Percentiles rank a stretch among this genome's conserved stretches.
Evolutionary conservation across 345 rosid genomes (phyloP).

Genomic region (Conringia planisiliqua): DNA sequence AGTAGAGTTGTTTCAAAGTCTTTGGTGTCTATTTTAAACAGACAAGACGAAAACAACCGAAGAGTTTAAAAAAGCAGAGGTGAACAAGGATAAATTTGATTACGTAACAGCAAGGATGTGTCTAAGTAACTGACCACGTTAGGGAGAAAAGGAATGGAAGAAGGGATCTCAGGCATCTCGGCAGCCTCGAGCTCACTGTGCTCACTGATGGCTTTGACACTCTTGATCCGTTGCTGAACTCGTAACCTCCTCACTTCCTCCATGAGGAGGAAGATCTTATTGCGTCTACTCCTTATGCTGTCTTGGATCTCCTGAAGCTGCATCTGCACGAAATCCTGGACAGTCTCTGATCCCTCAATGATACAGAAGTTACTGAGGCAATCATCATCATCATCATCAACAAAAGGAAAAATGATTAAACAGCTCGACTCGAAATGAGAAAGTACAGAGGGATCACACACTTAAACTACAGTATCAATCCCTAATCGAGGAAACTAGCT

Average conservation of each 20-base stretch:
- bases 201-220: conserved; percentile 35
- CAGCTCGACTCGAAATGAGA: not conserved
- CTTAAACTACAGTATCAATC: not conserved
- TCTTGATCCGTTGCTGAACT: conserved; percentile 76
- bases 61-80: not conserved
- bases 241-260: conserved; percentile 96
- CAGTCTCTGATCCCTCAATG: conserved; percentile 91
- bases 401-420: not conserved
- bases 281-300: conserved; percentile 80
- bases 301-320: conserved; percentile 80
- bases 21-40: conserved; percentile 59
- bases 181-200: conserved; percentile 45
- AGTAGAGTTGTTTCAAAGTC: conserved; percentile 79
- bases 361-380: conserved; percentile 74
- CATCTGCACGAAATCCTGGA: conserved; percentile 88
- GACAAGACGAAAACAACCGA: not conserved
- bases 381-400: not conserved
- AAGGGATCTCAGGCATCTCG: conserved; percentile 94
- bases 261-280: conserved; percentile 94
- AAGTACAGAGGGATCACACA: too few species aligned
- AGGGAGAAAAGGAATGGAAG: conserved; percentile 87
- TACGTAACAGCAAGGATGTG: not conserved
- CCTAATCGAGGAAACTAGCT: not conserved
- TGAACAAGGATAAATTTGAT: not conserved
- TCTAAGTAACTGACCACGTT: conserved; percentile 46